Percentiles rank a stretch among this genome's conserved stretches.
Evolutionary conservation across 2,329 filamentous ascomycete genomes (phyloP).

Genomic region (Lithohypha guttulata): DNA sequence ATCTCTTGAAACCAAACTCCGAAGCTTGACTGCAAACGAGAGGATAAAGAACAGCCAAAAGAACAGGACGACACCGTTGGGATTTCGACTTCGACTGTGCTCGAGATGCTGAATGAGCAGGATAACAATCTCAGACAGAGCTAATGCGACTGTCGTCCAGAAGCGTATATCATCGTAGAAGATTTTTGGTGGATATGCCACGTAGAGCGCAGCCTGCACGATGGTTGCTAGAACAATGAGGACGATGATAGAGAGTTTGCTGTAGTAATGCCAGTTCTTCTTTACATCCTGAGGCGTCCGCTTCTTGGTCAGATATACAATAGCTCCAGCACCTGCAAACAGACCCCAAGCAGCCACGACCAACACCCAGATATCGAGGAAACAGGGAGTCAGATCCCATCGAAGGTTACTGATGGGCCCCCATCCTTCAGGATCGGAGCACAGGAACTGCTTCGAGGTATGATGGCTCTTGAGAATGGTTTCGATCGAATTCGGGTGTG

Average conservation of each 20-base stretch:
- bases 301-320: slow-evolving; percentile 68
- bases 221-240: slow-evolving; percentile 57
- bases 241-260: slow-evolving; percentile 65
- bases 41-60: slow-evolving; percentile 86
- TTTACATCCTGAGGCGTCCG: slow-evolving; percentile 55
- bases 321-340: slow-evolving; percentile 61
- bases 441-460: slow-evolving; percentile 54
- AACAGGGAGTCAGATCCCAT: slow-evolving; percentile 95
- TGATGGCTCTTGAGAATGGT: background rate
- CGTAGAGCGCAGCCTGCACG: slow-evolving; percentile 66
- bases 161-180: slow-evolving; percentile 79
- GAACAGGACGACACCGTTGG: slow-evolving; percentile 79
- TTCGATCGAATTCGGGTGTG: background rate
- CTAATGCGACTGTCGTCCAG: slow-evolving; percentile 63
- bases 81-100: slow-evolving; percentile 68
- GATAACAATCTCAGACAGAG: slow-evolving; percentile 62
- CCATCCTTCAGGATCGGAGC: slow-evolving; percentile 87
- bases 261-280: slow-evolving; percentile 87
- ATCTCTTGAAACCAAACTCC: slow-evolving; percentile 71
- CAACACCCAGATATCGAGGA: slow-evolving; percentile 83
- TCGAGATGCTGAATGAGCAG: slow-evolving; percentile 78
- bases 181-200: slow-evolving; percentile 54
- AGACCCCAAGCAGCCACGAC: slow-evolving; percentile 69
- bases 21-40: slow-evolving; percentile 68
- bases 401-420: slow-evolving; percentile 76